Evolutionary conservation across 768 basidiomycete species (phyloP), one percentile per base, ranked within the genome.

Genomic region (Candolleomyces efflorescens): DNA sequence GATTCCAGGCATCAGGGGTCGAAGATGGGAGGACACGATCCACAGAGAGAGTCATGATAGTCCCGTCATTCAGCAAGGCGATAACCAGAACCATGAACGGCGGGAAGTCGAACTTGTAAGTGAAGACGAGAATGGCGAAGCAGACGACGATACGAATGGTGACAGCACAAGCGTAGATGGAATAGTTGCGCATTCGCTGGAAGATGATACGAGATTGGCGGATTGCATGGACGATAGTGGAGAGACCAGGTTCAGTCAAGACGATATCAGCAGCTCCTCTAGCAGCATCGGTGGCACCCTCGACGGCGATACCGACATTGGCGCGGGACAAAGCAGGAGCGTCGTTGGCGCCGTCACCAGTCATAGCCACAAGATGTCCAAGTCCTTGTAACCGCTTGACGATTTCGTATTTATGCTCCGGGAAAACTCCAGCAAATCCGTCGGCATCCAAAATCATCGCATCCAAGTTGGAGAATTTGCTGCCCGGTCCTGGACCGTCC

Each of bases 401-500:
- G 61, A 98, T 98, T 75, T 98, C 96, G 71, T 96, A 98, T 83
- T 98, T 98, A 90, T 97, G 96, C 77, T 96, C 95, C 56, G 94
- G 94, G 92, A 96, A 98, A 63, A 96, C 95, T 71, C 96, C 96
- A 46, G 96, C 96, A 75, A 98, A 98, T 65, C 96, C 96, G 74
- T 98, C 96, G 26, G 96, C 96, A 67, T 98, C 96, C 86, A 98
- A 87, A 71, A 98, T 98, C 94, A 98, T 97, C 73, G 95, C 94
- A 65, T 98, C 95, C 67, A 98, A 84, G 54, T 78, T 82, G 54
- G 78, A 75, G 79, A 92, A 89, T 77, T 88, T 90, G 78, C 89
- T 78, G 53, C 90, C 93, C 58, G 92, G 89, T 47, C 83, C 82
- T 65, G 95, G 95, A 6, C 96, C 96, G 46, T 97, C 92, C 83